Evolutionary conservation across 2,329 filamentous ascomycete genomes (phyloP).

Genomic region (Lomentospora prolificans): DNA sequence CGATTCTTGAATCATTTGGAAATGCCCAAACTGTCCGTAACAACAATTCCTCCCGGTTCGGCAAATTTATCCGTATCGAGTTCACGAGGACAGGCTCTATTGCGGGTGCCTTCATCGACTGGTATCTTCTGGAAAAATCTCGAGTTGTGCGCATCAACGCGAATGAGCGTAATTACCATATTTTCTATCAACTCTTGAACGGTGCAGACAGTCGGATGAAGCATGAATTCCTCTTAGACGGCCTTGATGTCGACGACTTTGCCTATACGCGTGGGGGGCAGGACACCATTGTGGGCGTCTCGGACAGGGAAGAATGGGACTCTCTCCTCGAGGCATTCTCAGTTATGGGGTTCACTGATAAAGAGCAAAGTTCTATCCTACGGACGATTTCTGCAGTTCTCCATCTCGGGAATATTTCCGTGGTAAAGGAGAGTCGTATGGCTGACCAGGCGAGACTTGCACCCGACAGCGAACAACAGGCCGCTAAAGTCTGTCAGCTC

Average conservation of each 20-base stretch:
- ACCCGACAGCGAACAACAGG: conserved; percentile 63
- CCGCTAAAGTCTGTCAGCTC: conserved; percentile 70
- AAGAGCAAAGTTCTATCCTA: conserved; percentile 75
- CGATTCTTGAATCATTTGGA: conserved; percentile 94
- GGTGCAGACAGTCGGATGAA: conserved; percentile 69
- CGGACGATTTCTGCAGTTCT: conserved; percentile 84
- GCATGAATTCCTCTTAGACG: conserved; percentile 65
- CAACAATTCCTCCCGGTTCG: conserved; percentile 96
- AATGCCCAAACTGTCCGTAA: conserved; percentile 97
- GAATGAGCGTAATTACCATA: conserved; percentile 89
- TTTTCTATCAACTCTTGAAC: conserved; percentile 91
- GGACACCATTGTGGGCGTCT: conserved; percentile 82
- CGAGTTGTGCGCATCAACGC: conserved; percentile 81
- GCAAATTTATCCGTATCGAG: conserved; percentile 97
- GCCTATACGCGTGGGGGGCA: conserved; percentile 87
- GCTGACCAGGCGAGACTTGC: conserved; percentile 83
- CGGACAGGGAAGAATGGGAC: conserved; percentile 85
- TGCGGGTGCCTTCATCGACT: conserved; percentile 92
- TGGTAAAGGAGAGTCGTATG: conserved; percentile 81
- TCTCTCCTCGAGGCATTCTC: conserved; percentile 83
- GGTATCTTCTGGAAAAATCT: conserved; percentile 98
- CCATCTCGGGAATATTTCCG: conserved; percentile 84
- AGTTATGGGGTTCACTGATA: conserved; percentile 84
- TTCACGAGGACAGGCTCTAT: conserved; percentile 85
- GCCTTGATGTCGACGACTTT: conserved; percentile 74